These are phyloP conservation scores for Colletotrichum tamarilloi DNA, from an alignment of 2,329 filamentous ascomycete genomes.

Conservation along the genomic window DNA sequence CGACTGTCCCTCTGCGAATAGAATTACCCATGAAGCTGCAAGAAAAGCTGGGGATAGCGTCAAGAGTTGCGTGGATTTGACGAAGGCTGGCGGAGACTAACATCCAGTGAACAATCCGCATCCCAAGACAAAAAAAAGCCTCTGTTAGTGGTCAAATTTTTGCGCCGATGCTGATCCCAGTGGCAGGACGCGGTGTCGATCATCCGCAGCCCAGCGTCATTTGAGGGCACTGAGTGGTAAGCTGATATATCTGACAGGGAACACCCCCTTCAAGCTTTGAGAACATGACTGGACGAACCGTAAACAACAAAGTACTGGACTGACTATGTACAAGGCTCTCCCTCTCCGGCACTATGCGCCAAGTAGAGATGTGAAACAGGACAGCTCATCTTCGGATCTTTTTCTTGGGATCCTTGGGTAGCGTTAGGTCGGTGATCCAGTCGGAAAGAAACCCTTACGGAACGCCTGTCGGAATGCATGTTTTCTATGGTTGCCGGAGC, in stretches of 20 bases:
- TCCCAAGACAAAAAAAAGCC: not conserved
- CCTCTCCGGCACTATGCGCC: not conserved
- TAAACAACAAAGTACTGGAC: not conserved
- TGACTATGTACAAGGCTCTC: not conserved
- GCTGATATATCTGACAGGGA: not conserved
- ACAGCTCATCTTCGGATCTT: constrained; percentile 14
- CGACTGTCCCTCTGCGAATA: too few relatives aligned
- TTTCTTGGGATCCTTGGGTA: too few relatives aligned
- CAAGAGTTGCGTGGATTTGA: constrained; percentile 1
- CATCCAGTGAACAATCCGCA: not conserved
- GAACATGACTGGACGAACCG: not conserved
- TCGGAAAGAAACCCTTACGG: not conserved
- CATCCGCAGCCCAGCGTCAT: constrained; percentile 30
- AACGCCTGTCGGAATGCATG: not conserved
- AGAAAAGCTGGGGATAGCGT: not conserved
- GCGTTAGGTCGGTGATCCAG: not conserved
- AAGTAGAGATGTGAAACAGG: constrained; percentile 23
- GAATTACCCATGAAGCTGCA: not conserved
- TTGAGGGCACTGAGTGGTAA: too few relatives aligned
- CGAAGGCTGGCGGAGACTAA: not conserved
- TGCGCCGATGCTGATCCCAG: not conserved
- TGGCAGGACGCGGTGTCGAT: constrained; percentile 25
- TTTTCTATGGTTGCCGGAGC: not conserved
- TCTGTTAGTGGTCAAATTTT: not conserved
- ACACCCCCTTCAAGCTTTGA: not conserved